These are phyloP conservation scores for Pichia sorboxylosa DNA, from an alignment of 1,139 yeast species.

Conservation along the genomic window DNA sequence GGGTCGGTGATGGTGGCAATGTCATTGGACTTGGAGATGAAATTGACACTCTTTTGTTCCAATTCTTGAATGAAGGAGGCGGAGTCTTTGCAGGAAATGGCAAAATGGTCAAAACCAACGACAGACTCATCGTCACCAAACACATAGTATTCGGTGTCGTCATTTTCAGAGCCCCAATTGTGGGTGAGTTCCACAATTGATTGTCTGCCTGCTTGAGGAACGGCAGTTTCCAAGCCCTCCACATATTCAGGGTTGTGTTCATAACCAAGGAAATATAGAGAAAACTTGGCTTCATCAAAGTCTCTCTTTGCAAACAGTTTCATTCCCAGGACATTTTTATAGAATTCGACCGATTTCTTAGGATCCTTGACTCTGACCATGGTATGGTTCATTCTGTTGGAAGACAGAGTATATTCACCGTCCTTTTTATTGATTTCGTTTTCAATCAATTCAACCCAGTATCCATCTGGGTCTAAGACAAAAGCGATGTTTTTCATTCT, in stretches of 20 bases:
- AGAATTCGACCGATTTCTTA: constrained; percentile 59
- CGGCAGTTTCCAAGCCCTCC: constrained; percentile 25
- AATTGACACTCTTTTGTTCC: constrained; percentile 28
- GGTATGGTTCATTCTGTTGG: constrained; percentile 70
- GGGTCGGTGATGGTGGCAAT: constrained; percentile 78
- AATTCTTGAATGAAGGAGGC: constrained; percentile 33
- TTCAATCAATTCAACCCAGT: constrained; percentile 87
- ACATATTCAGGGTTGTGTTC: constrained; percentile 27
- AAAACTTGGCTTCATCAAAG: constrained; percentile 62
- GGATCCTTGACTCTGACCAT: constrained; percentile 93
- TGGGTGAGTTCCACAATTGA: constrained; percentile 81
- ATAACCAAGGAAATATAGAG: constrained; percentile 77
- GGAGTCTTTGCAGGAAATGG: constrained; percentile 63
- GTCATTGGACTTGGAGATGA: constrained; percentile 34
- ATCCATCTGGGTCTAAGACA: constrained; percentile 89
- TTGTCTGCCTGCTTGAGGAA: constrained; percentile 35
- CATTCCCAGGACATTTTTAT: constrained; percentile 72
- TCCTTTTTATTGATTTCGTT: constrained; percentile 37
- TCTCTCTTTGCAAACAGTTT: constrained; percentile 46
- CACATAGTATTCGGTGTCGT: constrained; percentile 55
- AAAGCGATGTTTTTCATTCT: constrained; percentile 89
- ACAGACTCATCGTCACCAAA: constrained; percentile 74
- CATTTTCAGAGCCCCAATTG: constrained; percentile 89
- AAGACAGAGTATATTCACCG: constrained; percentile 28
- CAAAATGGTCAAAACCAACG: constrained; percentile 80